Evolutionary conservation across 495 filamentous ascomycete species (phyloP).

Genomic region (Talaromyces adpressus): DNA sequence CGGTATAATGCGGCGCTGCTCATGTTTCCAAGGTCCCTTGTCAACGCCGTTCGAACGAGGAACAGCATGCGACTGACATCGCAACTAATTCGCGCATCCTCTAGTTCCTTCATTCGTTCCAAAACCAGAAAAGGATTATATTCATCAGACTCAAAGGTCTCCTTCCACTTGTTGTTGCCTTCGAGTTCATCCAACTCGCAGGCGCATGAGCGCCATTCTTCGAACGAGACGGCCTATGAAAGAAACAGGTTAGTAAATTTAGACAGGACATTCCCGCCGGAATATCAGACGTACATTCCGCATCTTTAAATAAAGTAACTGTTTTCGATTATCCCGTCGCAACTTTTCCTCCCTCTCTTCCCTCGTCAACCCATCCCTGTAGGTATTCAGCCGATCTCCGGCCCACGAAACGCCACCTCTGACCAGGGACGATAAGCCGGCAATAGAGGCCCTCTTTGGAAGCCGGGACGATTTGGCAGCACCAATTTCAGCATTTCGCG

Average conservation of each 20-base stretch:
- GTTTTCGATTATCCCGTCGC: constrained; percentile 50
- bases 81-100: constrained; percentile 64
- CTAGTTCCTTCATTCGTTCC: constrained; percentile 61
- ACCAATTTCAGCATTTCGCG: constrained; percentile 8
- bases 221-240: constrained; percentile 50
- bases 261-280: not conserved
- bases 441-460: constrained; percentile 19
- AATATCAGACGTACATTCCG: constrained; percentile 41
- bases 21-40: constrained; percentile 79
- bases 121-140: constrained; percentile 65
- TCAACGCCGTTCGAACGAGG: constrained; percentile 72
- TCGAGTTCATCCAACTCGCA: constrained; percentile 75
- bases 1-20: constrained; percentile 75
- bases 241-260: not conserved
- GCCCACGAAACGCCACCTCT: constrained; percentile 33
- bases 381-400: constrained; percentile 40
- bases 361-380: constrained; percentile 49
- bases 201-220: constrained; percentile 61
- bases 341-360: constrained; percentile 44
- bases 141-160: constrained; percentile 53
- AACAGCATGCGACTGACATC: constrained; percentile 75
- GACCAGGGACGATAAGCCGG: constrained; percentile 30
- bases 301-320: constrained; percentile 56
- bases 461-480: constrained; percentile 6
- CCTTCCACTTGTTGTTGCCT: constrained; percentile 77